Evolutionary conservation across 176 grass and related monocot species (phyloP).

Genomic region (Neostapfia colusana): DNA sequence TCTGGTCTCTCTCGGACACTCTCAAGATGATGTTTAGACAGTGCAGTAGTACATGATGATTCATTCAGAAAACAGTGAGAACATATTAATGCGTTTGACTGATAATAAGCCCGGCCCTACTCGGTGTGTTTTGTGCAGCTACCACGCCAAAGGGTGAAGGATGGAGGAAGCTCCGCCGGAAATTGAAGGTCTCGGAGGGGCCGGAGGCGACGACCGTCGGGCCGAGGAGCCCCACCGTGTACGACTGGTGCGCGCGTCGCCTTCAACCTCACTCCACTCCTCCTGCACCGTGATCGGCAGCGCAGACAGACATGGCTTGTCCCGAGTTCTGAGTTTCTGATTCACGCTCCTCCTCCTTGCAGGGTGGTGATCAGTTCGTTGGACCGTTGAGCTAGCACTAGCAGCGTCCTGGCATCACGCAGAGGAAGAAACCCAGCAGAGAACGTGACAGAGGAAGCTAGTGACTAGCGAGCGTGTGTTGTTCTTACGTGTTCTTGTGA

Average conservation of each 20-base stretch:
- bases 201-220: conserved; percentile 35
- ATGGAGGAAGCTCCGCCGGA: conserved; percentile 62
- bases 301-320: background rate
- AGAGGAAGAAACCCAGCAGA: too few species aligned
- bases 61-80: conserved; percentile 16
- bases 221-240: conserved; percentile 89
- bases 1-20: background rate
- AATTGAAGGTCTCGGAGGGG: conserved; percentile 42
- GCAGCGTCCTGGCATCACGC: too few species aligned
- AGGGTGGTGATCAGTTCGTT: conserved; percentile 88
- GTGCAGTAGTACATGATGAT: background rate
- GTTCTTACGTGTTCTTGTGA: background rate
- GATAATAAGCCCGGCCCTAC: background rate
- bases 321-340: background rate
- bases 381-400: conserved; percentile 49
- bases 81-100: background rate
- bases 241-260: conserved; percentile 70
- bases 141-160: conserved; percentile 44
- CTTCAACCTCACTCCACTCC: background rate
- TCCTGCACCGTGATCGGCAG: background rate
- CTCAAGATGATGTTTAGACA: background rate
- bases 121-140: conserved; percentile 41
- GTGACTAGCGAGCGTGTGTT: background rate
- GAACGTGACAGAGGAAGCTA: background rate
- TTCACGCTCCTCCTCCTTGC: conserved; percentile 35